These are phyloP conservation scores for Ettlia oleoabundans DNA, from an alignment of 139 green algal genomes.

Conservation along the genomic window DNA sequence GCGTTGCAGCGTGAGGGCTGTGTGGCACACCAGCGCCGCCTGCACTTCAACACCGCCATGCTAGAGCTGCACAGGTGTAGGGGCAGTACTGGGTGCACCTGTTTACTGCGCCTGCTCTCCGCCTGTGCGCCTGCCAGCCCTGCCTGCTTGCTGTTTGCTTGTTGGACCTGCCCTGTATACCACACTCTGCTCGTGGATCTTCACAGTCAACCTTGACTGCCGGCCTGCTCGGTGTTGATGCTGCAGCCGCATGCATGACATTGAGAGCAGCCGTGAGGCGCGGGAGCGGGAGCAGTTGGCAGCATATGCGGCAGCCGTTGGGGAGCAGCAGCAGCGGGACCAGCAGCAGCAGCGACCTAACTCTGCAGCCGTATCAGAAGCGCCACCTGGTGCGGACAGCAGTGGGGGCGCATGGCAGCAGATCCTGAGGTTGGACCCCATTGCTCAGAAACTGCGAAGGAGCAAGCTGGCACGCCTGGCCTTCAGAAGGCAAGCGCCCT, in stretches of 20 bases:
- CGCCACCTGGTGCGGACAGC: not conserved
- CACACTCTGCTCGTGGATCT: not conserved
- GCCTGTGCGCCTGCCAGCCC: too few species aligned
- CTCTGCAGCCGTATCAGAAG: not conserved
- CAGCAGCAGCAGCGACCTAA: not conserved
- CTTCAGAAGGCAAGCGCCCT: slow-evolving; percentile 21
- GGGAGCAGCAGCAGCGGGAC: slow-evolving; percentile 25
- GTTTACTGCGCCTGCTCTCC: too few species aligned
- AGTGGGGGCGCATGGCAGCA: slow-evolving; percentile 5
- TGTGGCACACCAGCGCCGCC: slow-evolving; percentile 46
- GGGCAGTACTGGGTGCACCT: too few species aligned
- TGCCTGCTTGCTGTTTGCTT: too few species aligned
- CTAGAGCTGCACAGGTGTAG: slow-evolving; percentile 73
- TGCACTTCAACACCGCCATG: slow-evolving; percentile 88
- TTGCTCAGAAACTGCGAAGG: slow-evolving; percentile 11
- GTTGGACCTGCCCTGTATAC: too few species aligned
- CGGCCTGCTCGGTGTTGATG: too few species aligned
- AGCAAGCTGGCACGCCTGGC: slow-evolving; percentile 57
- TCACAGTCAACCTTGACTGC: too few species aligned
- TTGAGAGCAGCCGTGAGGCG: not conserved
- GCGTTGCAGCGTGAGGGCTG: slow-evolving; percentile 18
- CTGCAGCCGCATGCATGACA: slow-evolving; percentile 32
- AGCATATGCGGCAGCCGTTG: slow-evolving; percentile 8
- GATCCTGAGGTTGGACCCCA: slow-evolving; percentile 5
- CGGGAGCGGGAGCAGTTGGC: slow-evolving; percentile 19